Conservation (phyloP, 805 yeast genomes). For the Zygoascus flipseniorum region DNA sequence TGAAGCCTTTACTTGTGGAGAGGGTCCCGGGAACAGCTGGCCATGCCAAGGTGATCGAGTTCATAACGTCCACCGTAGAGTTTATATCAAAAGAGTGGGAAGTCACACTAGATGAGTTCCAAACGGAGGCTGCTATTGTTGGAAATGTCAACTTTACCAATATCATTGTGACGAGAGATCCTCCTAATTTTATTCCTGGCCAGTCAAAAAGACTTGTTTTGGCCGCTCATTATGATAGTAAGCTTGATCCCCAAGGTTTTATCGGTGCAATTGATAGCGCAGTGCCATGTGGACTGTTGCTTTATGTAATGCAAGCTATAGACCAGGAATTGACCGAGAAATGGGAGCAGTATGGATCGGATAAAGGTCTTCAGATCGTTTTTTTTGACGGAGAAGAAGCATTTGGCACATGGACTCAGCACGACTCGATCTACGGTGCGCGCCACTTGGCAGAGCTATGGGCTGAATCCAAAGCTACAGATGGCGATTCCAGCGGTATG, state of each 20-base stretch:
- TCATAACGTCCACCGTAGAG: constrained; percentile 30
- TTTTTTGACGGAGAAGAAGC: constrained; percentile 62
- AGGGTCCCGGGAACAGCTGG: constrained; percentile 38
- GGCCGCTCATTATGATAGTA: constrained; percentile 52
- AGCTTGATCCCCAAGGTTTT: constrained; percentile 42
- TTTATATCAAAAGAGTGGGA: constrained; percentile 20
- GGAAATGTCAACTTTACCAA: constrained; percentile 28
- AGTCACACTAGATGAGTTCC: constrained; percentile 24
- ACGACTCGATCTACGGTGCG: constrained; percentile 51
- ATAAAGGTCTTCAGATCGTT: constrained; percentile 37
- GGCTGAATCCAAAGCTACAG: constrained; percentile 7
- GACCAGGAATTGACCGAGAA: constrained; percentile 17
- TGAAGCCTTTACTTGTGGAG: constrained; percentile 26
- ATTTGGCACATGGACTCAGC: constrained; percentile 39
- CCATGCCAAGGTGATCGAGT: constrained; percentile 31
- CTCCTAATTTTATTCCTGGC: constrained; percentile 14
- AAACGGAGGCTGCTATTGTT: constrained; percentile 32
- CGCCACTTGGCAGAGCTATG: constrained; percentile 40
- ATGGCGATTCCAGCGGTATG: constrained; percentile 7
- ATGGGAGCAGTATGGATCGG: constrained; percentile 14
- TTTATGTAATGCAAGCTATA: constrained; percentile 34
- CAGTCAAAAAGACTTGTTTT: constrained; percentile 29
- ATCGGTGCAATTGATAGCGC: constrained; percentile 56
- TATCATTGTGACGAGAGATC: constrained; percentile 23
- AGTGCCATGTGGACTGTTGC: constrained; percentile 44